A percentile compares a stretch with the other conserved stretches of the same genome.
phyloP scores from a whole-genome alignment of 2,329 filamentous ascomycete genomes.

The Byssothecium circinans region DNA sequence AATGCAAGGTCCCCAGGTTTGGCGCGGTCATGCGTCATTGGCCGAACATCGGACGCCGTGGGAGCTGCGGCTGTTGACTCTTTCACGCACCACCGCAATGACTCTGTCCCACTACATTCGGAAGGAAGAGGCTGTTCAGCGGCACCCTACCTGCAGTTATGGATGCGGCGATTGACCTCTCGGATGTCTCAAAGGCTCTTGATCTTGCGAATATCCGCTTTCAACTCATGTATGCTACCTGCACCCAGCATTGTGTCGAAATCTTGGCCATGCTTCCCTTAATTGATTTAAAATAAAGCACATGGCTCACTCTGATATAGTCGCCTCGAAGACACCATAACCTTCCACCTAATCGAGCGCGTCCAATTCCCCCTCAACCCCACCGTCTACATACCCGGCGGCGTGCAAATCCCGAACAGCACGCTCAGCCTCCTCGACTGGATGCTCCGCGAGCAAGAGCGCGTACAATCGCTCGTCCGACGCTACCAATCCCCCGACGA shows the following conservation, averaged over 20 bases:
- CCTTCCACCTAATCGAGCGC: conserved; percentile 93
- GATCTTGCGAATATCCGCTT: conserved; percentile 91
- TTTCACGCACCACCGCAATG: conserved; percentile 5
- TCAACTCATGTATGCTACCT: conserved; percentile 74
- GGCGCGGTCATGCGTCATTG: neutral
- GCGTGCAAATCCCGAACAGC: conserved; percentile 74
- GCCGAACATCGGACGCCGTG: conserved; percentile 7
- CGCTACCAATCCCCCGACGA: conserved; percentile 96
- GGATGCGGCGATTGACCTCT: conserved; percentile 89
- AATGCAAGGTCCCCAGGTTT: neutral
- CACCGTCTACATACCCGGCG: conserved; percentile 80
- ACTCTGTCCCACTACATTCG: neutral
- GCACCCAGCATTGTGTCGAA: neutral
- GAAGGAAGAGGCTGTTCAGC: neutral
- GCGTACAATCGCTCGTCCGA: conserved; percentile 86
- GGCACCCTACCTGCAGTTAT: conserved; percentile 53
- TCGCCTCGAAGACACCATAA: conserved; percentile 96
- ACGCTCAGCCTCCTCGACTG: conserved; percentile 87
- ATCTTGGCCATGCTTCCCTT: no score
- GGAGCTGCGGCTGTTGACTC: no score
- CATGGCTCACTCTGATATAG: conserved; percentile 52
- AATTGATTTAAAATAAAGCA: neutral
- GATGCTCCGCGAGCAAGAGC: conserved; percentile 87
- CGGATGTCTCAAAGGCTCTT: conserved; percentile 79
- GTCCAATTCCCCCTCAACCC: conserved; percentile 95